Evolutionary conservation across 2,329 filamentous ascomycete species (phyloP).

Genomic region (Polychaeton citri): DNA sequence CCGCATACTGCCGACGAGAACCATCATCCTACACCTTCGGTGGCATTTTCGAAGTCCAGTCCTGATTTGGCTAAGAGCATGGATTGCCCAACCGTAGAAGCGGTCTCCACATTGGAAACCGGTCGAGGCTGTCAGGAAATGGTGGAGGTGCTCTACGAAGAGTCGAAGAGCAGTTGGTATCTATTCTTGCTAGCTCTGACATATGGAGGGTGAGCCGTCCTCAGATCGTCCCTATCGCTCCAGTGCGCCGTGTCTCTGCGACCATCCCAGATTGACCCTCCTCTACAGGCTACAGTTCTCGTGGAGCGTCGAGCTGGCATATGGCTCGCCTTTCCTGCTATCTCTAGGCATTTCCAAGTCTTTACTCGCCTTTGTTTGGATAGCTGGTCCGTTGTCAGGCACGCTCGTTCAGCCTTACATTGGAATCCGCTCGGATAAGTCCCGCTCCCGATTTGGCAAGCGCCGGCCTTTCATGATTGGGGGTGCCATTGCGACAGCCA

Average conservation of each 20-base stretch:
- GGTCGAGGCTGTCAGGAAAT: too few species aligned
- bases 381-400: conserved; percentile 42
- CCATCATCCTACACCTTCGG: too few species aligned
- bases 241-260: conserved; percentile 1
- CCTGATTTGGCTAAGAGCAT: too few species aligned
- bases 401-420: conserved; percentile 41
- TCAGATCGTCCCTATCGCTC: neutral
- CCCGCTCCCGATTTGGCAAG: conserved; percentile 34
- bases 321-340: conserved; percentile 57
- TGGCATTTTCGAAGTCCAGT: too few species aligned
- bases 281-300: too few species aligned
- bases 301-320: conserved; percentile 89
- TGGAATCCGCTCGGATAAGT: conserved; percentile 40
- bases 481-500: conserved; percentile 35
- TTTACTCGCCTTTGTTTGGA: conserved; percentile 38
- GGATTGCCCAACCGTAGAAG: too few species aligned
- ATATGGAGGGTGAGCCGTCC: conserved; percentile 51
- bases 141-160: too few species aligned
- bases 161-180: conserved; percentile 67
- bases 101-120: too few species aligned
- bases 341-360: conserved; percentile 37
- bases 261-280: conserved; percentile 43
- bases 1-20: too few species aligned
- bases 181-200: conserved; percentile 74
- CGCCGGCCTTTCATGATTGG: conserved; percentile 39